A percentile compares a stretch with the other conserved stretches of the same genome.
phyloP scores from a whole-genome alignment of 164 flowering plant genomes.

The Protea cynaroides region DNA sequence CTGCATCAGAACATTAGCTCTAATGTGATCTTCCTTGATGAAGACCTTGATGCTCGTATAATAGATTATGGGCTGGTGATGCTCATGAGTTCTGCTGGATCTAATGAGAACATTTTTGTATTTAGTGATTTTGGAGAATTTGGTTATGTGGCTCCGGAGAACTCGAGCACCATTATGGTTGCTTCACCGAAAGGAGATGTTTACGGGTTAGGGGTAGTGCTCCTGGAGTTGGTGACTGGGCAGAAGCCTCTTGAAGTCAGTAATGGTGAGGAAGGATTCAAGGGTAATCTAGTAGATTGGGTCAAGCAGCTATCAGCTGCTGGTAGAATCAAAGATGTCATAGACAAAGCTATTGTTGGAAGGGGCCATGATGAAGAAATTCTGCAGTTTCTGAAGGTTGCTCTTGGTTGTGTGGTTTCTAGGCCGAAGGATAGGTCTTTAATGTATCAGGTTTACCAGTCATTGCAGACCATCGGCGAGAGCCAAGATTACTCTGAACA shows the following conservation, averaged over 20 bases:
- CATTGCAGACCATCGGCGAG: conserved; percentile 38
- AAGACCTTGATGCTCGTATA: conserved; percentile 55
- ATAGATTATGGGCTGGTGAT: conserved; percentile 52
- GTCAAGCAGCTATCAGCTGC: conserved; percentile 27
- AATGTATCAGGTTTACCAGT: conserved; percentile 51
- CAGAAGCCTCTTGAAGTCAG: conserved; percentile 48
- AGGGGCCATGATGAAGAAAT: conserved; percentile 54
- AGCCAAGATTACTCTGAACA: conserved; percentile 41
- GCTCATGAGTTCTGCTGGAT: conserved; percentile 33
- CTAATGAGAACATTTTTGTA: conserved; percentile 29
- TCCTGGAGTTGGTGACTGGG: conserved; percentile 60
- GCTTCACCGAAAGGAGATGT: conserved; percentile 62
- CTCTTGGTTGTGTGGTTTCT: conserved; percentile 51
- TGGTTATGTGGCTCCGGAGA: conserved; percentile 70
- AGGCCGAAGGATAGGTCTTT: conserved; percentile 61
- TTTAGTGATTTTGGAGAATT: conserved; percentile 56
- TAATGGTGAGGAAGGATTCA: conserved; percentile 40
- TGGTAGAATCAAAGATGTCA: conserved; percentile 40
- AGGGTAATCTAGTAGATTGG: conserved; percentile 65
- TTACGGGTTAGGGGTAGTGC: conserved; percentile 63
- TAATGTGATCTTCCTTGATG: conserved; percentile 52
- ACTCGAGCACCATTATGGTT: conserved; percentile 51
- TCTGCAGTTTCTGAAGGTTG: conserved; percentile 41
- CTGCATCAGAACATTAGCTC: conserved; percentile 60
- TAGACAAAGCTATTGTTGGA: conserved; percentile 40